phyloP scores from a whole-genome alignment of 495 filamentous ascomycete genomes.

The Talaromyces proteolyticus region DNA sequence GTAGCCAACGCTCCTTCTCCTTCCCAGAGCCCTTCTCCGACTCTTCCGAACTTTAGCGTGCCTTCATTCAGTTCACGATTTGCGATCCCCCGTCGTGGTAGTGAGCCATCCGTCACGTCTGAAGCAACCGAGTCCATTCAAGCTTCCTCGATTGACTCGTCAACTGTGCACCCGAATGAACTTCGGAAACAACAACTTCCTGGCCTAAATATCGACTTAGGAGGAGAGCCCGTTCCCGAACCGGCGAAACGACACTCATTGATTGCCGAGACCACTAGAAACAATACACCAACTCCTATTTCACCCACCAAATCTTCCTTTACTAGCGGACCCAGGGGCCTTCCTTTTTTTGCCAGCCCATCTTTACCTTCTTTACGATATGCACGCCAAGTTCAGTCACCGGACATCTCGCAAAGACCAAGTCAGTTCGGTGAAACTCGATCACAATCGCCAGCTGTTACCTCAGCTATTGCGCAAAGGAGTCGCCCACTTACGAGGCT shows the following conservation, averaged over 20 bases:
- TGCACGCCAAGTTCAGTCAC: not conserved
- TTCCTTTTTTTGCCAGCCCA: not conserved
- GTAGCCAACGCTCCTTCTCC: not conserved
- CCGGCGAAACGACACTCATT: not conserved
- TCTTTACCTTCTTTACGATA: not conserved
- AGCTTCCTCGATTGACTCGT: not conserved
- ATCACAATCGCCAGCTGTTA: not conserved
- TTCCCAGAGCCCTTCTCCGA: slow-evolving; percentile 28
- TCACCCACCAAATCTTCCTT: not conserved
- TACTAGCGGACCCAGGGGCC: not conserved
- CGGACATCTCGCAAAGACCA: not conserved
- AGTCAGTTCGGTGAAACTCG: too few relatives aligned
- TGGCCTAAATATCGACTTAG: not conserved
- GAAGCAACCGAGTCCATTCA: not conserved
- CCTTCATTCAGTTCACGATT: slow-evolving; percentile 44
- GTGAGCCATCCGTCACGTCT: not conserved
- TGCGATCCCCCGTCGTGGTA: slow-evolving; percentile 5
- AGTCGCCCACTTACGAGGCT: not conserved
- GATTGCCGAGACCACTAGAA: not conserved
- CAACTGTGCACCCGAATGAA: not conserved
- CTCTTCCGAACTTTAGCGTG: slow-evolving; percentile 47
- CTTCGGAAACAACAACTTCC: not conserved
- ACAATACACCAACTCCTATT: not conserved
- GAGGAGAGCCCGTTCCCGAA: not conserved
- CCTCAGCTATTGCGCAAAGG: not conserved